phyloP scores from a whole-genome alignment of 1,139 yeast species.

The Magnusiomyces sp. region DNA sequence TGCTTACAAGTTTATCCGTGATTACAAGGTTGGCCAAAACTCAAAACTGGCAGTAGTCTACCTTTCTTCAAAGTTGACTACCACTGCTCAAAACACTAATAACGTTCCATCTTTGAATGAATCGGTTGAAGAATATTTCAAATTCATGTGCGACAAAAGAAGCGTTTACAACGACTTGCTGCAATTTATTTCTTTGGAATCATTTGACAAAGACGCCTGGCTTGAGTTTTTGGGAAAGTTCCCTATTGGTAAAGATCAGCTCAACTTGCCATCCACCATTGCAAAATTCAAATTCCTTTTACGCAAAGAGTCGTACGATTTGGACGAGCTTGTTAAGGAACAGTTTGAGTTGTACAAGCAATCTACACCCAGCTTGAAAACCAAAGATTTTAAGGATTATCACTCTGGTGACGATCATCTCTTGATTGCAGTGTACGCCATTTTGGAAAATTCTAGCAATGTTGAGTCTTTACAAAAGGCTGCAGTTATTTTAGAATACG shows the following conservation, averaged over 20 bases:
- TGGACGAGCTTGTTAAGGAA: slow-evolving; percentile 17
- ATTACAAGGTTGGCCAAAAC: slow-evolving; percentile 42
- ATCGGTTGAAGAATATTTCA: slow-evolving; percentile 38
- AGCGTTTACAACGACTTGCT: slow-evolving; percentile 56
- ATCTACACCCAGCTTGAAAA: slow-evolving; percentile 28
- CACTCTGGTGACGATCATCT: slow-evolving; percentile 59
- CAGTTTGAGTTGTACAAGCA: slow-evolving; percentile 35
- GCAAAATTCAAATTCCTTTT: slow-evolving; percentile 38
- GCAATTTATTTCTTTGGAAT: slow-evolving; percentile 26
- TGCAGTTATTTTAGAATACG: slow-evolving; percentile 41
- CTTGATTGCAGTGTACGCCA: slow-evolving; percentile 38
- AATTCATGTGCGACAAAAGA: slow-evolving; percentile 40
- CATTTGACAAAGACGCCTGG: slow-evolving; percentile 15
- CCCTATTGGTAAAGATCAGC: slow-evolving; percentile 23
- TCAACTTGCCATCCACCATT: slow-evolving; percentile 42
- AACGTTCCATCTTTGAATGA: slow-evolving; percentile 14
- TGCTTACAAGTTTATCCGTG: slow-evolving; percentile 25
- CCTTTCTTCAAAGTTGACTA: slow-evolving; percentile 26
- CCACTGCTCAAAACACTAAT: neutral
- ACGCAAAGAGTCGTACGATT: slow-evolving; percentile 14
- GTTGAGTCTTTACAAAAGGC: slow-evolving; percentile 26
- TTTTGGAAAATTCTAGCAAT: slow-evolving; percentile 18
- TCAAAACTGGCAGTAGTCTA: slow-evolving; percentile 48
- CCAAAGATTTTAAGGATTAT: slow-evolving; percentile 50
- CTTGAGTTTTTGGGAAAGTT: slow-evolving; percentile 6